Evolutionary conservation across 192 early-diverging fungal genomes (phyloP).

Genomic region (Lunasporangiospora selenospora): DNA sequence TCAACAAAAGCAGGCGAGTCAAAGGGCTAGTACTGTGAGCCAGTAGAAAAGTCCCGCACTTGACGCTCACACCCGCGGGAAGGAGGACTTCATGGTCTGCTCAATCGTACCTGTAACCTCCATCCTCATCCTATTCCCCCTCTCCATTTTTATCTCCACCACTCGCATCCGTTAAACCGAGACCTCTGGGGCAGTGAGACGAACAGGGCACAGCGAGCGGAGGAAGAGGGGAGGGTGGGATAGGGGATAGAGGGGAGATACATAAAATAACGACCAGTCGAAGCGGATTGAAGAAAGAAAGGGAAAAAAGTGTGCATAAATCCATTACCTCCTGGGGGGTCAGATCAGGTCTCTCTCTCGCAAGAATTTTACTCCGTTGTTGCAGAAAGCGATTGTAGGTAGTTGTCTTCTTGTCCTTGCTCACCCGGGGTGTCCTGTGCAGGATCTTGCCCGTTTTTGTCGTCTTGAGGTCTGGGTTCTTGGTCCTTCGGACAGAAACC

Average conservation of each 20-base stretch:
- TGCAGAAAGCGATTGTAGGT: constrained; percentile 33
- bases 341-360: constrained; percentile 2
- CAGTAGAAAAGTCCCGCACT: no score
- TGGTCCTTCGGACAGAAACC: constrained; percentile 17
- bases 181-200: no score
- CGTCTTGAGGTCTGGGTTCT: constrained; percentile 24
- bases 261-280: no score
- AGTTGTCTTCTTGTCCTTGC: constrained; percentile 11
- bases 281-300: constrained; percentile 7
- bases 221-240: neutral
- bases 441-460: constrained; percentile 37
- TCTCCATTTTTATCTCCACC: no score
- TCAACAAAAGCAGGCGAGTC: no score
- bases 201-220: no score
- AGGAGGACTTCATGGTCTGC: no score
- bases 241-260: neutral
- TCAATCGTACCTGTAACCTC: no score
- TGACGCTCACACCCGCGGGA: no score
- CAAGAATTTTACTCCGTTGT: constrained; percentile 19
- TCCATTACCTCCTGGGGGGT: constrained; percentile 28
- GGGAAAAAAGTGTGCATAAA: neutral
- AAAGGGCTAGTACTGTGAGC: no score
- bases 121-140: no score
- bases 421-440: constrained; percentile 7
- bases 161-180: no score